Evolutionary conservation across 371 early-diverging fungal species (phyloP).

Genomic region (Mucor mucedo): DNA sequence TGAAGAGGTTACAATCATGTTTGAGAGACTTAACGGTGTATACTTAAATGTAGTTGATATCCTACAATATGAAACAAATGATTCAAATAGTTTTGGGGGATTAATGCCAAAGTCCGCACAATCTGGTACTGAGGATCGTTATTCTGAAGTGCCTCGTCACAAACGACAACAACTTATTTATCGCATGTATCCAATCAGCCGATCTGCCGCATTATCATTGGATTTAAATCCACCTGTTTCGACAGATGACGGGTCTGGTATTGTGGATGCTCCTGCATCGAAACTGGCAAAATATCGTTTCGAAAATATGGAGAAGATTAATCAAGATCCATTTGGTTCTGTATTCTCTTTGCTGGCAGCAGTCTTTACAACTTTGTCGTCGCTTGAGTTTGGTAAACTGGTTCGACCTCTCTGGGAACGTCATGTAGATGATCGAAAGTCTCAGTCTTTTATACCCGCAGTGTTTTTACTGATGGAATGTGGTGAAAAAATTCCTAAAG

Average conservation of each 20-base stretch:
- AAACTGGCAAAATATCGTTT: constrained; percentile 45
- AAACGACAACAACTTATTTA: constrained; percentile 17
- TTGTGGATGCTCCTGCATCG: constrained; percentile 10
- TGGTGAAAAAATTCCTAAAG: constrained; percentile 62
- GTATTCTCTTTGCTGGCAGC: constrained; percentile 62
- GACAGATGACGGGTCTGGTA: not conserved
- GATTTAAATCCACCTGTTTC: constrained; percentile 31
- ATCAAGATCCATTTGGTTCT: constrained; percentile 59
- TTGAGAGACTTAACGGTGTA: constrained; percentile 41
- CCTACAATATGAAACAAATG: constrained; percentile 26
- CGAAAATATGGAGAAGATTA: constrained; percentile 47
- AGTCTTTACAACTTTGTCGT: constrained; percentile 56
- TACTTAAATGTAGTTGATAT: constrained; percentile 39
- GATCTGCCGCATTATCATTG: constrained; percentile 25
- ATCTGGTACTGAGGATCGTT: not conserved
- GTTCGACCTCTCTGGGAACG: constrained; percentile 59
- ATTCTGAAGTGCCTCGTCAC: constrained; percentile 5
- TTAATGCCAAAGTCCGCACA: not conserved
- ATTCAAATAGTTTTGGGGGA: not conserved
- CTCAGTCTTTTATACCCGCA: constrained; percentile 55
- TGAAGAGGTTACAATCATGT: constrained; percentile 45
- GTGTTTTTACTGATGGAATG: constrained; percentile 68
- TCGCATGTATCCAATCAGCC: constrained; percentile 22
- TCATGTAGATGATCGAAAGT: constrained; percentile 52
- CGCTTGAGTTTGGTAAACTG: constrained; percentile 50